Percentiles rank a stretch among this genome's conserved stretches.
These are phyloP conservation scores for Eucalyptus brandiana DNA, from an alignment of 345 rosid species.

Conservation along the genomic window DNA sequence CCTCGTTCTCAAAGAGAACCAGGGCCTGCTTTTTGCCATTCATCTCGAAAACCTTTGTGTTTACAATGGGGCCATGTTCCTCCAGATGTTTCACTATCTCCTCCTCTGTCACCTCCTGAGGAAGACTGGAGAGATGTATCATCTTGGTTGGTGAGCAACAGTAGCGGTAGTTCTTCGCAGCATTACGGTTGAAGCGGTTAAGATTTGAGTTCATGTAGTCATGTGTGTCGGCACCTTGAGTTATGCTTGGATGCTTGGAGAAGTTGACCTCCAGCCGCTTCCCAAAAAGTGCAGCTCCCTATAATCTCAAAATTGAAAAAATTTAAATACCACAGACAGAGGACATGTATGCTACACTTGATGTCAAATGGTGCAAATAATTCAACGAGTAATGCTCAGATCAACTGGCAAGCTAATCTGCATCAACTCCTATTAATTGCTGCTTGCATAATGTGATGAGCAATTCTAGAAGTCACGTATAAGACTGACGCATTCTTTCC, in stretches of 20 bases:
- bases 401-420: background rate
- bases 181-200: slow-evolving; percentile 93
- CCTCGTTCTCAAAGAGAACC: slow-evolving; percentile 72
- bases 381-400: background rate
- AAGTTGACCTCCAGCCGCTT: slow-evolving; percentile 89
- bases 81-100: slow-evolving; percentile 67
- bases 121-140: slow-evolving; percentile 85
- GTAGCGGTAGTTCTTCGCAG: slow-evolving; percentile 92
- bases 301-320: background rate
- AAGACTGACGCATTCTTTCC: background rate
- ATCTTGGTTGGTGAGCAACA: slow-evolving; percentile 98
- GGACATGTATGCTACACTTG: background rate
- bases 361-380: background rate
- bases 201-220: slow-evolving; percentile 78
- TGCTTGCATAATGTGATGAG: background rate
- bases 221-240: slow-evolving; percentile 81
- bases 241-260: slow-evolving; percentile 83
- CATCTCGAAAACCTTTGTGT: slow-evolving; percentile 85
- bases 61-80: slow-evolving; percentile 58
- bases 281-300: slow-evolving; percentile 95
- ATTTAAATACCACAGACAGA: background rate
- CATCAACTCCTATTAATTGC: background rate
- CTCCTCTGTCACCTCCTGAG: slow-evolving; percentile 79
- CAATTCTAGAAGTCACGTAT: background rate
- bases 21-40: slow-evolving; percentile 92